Percentiles rank a stretch among this genome's conserved stretches.
Evolutionary conservation across 2,329 filamentous ascomycete species (phyloP).

Genomic region (Rugonectria rugulosa): DNA sequence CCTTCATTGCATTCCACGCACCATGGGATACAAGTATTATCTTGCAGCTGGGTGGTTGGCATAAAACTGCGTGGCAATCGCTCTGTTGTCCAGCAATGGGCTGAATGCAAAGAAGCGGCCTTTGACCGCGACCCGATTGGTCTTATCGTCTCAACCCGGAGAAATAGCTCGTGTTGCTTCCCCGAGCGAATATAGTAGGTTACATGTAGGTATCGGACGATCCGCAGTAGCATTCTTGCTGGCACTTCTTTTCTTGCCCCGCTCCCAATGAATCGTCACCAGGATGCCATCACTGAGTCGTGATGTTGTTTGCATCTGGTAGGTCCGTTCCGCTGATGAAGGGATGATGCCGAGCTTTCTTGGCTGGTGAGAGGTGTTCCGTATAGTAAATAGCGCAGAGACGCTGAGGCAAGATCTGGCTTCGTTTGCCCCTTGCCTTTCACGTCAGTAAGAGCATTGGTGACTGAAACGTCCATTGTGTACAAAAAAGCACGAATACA

Average conservation of each 20-base stretch:
- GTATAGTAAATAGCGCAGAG: not conserved
- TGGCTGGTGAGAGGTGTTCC: not conserved
- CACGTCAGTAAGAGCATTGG: conserved; percentile 13
- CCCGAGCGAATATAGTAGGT: too few relatives aligned
- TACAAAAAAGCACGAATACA: not conserved
- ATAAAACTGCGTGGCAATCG: not conserved
- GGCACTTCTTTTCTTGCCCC: not conserved
- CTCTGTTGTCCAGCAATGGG: not conserved
- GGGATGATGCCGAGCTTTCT: not conserved
- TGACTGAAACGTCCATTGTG: conserved; percentile 15
- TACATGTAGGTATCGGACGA: not conserved
- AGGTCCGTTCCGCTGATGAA: too few relatives aligned
- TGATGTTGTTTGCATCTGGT: not conserved
- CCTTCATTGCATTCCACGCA: not conserved
- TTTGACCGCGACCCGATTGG: not conserved
- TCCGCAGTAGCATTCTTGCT: not conserved
- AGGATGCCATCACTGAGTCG: not conserved
- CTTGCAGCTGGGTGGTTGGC: not conserved
- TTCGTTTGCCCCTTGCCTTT: not conserved
- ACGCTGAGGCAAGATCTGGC: not conserved
- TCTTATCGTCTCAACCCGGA: not conserved
- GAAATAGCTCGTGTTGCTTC: not conserved
- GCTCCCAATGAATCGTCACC: not conserved
- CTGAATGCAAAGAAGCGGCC: conserved; percentile 4
- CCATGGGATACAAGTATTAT: not conserved